Evolutionary conservation across 2,329 filamentous ascomycete species (phyloP).

Genomic region (Arthrobotrys pseudoclavata): DNA sequence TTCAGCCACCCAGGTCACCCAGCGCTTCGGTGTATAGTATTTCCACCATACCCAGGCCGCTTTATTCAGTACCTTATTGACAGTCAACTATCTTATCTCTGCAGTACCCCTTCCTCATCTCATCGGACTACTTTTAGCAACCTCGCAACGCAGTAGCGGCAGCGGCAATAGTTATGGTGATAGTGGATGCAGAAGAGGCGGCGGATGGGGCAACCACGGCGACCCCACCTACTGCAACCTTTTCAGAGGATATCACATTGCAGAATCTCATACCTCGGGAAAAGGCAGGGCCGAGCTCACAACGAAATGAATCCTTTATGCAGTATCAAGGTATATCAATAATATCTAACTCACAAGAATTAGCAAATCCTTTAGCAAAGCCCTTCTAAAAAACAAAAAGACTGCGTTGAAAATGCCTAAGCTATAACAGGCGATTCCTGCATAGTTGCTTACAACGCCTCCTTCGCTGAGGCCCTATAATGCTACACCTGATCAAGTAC

Average conservation of each 20-base stretch:
- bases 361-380: constrained; percentile 9
- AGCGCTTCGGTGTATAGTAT: background rate
- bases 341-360: constrained; percentile 6
- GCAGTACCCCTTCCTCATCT: constrained; percentile 17
- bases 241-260: constrained; percentile 1
- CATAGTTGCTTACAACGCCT: constrained; percentile 20
- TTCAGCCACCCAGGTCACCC: constrained; percentile 9
- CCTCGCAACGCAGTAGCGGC: background rate
- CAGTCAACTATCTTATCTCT: constrained; percentile 14
- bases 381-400: constrained; percentile 3
- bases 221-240: constrained; percentile 1
- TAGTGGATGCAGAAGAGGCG: constrained; percentile 10
- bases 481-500: constrained; percentile 30
- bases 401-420: background rate
- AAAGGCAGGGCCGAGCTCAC: constrained; percentile 14
- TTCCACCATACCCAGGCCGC: background rate
- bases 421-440: constrained; percentile 17
- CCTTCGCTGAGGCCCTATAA: constrained; percentile 25
- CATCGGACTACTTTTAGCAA: constrained; percentile 22
- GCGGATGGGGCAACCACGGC: constrained; percentile 25
- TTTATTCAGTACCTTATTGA: background rate
- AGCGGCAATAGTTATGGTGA: constrained; percentile 12
- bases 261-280: constrained; percentile 17
- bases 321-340: constrained; percentile 2
- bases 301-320: constrained; percentile 7